phyloP scores from a whole-genome alignment of 306 rosid species.

The Begonia masoniana region DNA sequence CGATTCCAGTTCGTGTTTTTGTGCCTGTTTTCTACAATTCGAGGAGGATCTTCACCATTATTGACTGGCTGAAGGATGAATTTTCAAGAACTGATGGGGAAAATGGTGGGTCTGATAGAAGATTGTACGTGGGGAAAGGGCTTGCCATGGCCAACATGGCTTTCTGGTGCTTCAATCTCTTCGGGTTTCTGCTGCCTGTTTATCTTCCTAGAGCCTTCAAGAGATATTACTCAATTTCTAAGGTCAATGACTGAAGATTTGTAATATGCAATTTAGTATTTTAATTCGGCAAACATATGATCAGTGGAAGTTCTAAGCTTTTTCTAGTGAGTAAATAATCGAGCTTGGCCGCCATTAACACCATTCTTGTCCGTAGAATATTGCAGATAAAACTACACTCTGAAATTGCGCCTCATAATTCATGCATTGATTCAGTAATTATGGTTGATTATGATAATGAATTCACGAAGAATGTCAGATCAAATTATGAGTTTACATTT shows the following conservation, averaged over 20 bases:
- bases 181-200: conserved; percentile 79
- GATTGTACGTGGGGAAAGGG: conserved; percentile 41
- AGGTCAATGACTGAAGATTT: conserved; percentile 19
- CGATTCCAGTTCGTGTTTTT: conserved; percentile 60
- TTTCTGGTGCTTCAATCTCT: conserved; percentile 83
- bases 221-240: conserved; percentile 33
- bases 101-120: conserved; percentile 34
- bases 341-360: too few relatives aligned
- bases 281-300: too few relatives aligned
- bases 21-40: conserved; percentile 71
- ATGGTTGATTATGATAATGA: too few relatives aligned
- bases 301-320: too few relatives aligned
- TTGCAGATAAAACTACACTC: too few relatives aligned
- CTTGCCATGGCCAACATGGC: conserved; percentile 81
- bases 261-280: too few relatives aligned
- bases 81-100: conserved; percentile 29
- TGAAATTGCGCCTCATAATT: too few relatives aligned
- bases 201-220: conserved; percentile 83
- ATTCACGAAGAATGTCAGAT: too few relatives aligned
- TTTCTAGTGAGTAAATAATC: too few relatives aligned
- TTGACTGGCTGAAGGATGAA: conserved; percentile 70
- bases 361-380: too few relatives aligned
- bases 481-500: too few relatives aligned
- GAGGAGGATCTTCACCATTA: conserved; percentile 55
- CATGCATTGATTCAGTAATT: too few relatives aligned